Evolutionary conservation across 805 yeast species (phyloP).

Genomic region (Sugiyamaella smithiae): DNA sequence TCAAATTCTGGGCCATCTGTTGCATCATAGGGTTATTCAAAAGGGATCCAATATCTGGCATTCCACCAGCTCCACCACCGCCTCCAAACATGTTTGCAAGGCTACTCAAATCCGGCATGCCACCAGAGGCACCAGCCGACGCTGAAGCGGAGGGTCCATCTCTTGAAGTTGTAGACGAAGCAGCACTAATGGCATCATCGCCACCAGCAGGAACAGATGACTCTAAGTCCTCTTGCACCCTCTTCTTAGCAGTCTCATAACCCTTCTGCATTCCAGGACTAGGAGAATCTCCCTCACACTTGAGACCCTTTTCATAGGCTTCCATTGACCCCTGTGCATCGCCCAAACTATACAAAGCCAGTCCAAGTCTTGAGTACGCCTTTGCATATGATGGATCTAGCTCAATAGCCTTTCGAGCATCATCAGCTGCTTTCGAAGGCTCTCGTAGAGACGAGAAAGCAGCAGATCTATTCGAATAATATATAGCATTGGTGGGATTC

Average conservation of each 20-base stretch:
- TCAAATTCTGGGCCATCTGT: constrained; percentile 84
- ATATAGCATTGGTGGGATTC: constrained; percentile 73
- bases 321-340: constrained; percentile 85
- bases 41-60: constrained; percentile 64
- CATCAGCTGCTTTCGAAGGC: constrained; percentile 74
- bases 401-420: constrained; percentile 78
- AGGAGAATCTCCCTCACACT: constrained; percentile 79
- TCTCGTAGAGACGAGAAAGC: constrained; percentile 79
- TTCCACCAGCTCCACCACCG: constrained; percentile 64
- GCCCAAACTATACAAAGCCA: constrained; percentile 93
- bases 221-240: constrained; percentile 67
- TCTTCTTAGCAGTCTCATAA: constrained; percentile 86
- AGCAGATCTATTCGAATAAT: constrained; percentile 93
- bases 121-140: constrained; percentile 39
- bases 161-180: constrained; percentile 27
- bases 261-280: constrained; percentile 91
- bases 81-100: constrained; percentile 55
- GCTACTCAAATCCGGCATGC: constrained; percentile 73
- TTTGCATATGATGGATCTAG: constrained; percentile 80
- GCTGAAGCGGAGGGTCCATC: constrained; percentile 20
- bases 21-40: constrained; percentile 89
- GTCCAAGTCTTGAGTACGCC: constrained; percentile 92
- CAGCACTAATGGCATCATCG: constrained; percentile 33
- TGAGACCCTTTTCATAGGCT: constrained; percentile 85
- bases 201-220: constrained; percentile 34